These are phyloP conservation scores for Fraxinus albicans DNA, from an alignment of 305 asterid genomes.

Conservation along the genomic window DNA sequence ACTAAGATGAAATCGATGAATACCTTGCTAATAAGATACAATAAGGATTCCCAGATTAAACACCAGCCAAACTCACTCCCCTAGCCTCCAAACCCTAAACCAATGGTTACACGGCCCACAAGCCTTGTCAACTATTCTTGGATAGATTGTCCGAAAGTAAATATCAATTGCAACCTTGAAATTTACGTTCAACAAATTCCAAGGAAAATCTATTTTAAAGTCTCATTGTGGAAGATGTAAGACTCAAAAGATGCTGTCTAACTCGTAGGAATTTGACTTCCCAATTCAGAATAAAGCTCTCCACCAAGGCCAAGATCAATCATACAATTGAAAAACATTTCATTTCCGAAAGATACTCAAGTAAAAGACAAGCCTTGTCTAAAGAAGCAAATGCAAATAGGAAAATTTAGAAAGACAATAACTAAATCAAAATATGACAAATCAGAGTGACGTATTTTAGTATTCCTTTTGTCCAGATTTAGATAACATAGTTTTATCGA, in stretches of 20 bases:
- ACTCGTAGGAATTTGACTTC: background rate
- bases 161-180: background rate
- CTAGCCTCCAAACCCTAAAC: background rate
- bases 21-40: too few species aligned
- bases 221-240: too few species aligned
- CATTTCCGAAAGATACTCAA: background rate
- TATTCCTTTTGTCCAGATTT: conserved; percentile 21
- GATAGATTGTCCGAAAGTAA: too few species aligned
- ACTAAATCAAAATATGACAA: background rate
- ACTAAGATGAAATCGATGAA: too few species aligned
- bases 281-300: background rate
- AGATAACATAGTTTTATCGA: conserved; percentile 30
- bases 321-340: background rate
- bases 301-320: background rate
- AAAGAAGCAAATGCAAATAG: background rate
- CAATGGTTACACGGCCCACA: background rate
- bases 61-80: background rate
- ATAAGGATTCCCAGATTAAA: too few species aligned
- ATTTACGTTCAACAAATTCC: too few species aligned
- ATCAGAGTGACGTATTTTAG: background rate
- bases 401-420: background rate
- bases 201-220: too few species aligned
- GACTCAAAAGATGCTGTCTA: background rate
- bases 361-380: background rate
- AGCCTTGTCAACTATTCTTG: background rate